Evolutionary conservation across 1,284 basidiomycete genomes (phyloP).

Genomic region (Cutaneotrichosporon curvatum): DNA sequence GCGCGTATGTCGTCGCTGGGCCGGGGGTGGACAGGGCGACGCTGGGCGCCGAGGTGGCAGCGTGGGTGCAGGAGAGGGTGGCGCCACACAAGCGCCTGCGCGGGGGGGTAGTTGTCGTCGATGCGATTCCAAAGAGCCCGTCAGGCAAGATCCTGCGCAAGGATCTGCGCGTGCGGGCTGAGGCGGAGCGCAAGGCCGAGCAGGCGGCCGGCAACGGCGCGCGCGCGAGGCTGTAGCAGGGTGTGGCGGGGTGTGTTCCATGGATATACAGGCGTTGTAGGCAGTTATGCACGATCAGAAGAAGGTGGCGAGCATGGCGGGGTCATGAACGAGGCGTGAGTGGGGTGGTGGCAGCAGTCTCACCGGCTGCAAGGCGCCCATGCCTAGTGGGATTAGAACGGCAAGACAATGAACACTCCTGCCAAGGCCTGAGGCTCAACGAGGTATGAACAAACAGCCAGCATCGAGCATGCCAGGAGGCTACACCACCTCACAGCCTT

Average conservation of each 20-base stretch:
- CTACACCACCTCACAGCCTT: no score
- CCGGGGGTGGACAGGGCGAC: constrained; percentile 12
- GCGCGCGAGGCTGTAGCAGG: constrained; percentile 9
- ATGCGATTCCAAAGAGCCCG: constrained; percentile 48
- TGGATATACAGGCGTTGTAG: not conserved
- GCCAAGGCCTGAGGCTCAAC: no score
- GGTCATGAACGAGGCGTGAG: not conserved
- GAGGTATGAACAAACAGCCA: no score
- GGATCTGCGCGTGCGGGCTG: constrained; percentile 29
- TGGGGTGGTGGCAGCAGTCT: no score
- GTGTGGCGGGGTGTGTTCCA: not conserved
- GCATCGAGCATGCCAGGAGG: no score
- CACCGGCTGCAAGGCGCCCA: no score
- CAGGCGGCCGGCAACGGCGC: not conserved
- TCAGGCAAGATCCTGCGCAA: constrained; percentile 43
- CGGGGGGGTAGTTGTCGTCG: constrained; percentile 48
- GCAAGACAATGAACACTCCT: no score
- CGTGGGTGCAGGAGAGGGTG: constrained; percentile 58
- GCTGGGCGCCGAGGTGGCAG: constrained; percentile 53
- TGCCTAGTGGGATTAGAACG: no score
- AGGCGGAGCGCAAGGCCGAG: constrained; percentile 21
- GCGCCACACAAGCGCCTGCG: constrained; percentile 48
- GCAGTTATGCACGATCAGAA: no score
- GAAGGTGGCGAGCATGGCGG: not conserved
- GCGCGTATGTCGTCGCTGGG: constrained; percentile 13